These are phyloP conservation scores for Fusarium chuoi DNA, from an alignment of 2,329 filamentous ascomycete species.

Conservation along the genomic window DNA sequence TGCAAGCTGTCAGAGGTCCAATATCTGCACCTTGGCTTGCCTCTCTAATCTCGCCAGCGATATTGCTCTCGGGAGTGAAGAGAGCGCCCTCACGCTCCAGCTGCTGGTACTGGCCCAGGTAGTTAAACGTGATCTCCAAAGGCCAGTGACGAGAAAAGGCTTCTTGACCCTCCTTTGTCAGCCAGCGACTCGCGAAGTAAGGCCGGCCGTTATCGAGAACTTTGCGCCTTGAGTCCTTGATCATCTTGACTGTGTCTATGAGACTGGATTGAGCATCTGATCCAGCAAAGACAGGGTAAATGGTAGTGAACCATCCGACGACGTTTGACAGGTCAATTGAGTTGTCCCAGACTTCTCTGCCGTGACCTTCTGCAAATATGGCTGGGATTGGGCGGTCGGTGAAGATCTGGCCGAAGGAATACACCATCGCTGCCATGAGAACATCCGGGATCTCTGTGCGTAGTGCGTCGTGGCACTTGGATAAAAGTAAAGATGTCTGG, in stretches of 20 bases:
- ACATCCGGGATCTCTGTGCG: conserved; percentile 50
- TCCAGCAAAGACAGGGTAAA: conserved; percentile 45
- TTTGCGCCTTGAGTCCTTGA: conserved; percentile 33
- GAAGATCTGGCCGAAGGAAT: conserved; percentile 46
- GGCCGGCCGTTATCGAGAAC: conserved; percentile 23
- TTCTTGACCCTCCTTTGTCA: conserved; percentile 5
- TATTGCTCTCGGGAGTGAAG: conserved; percentile 30
- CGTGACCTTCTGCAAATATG: conserved; percentile 51
- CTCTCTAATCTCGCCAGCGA: conserved; percentile 28
- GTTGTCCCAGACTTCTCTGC: conserved; percentile 47
- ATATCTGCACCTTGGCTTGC: conserved; percentile 28
- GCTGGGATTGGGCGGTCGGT: conserved; percentile 42
- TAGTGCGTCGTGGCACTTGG: conserved; percentile 39
- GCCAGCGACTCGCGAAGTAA: conserved; percentile 36
- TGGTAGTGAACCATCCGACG: conserved; percentile 54
- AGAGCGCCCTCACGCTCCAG: conserved; percentile 43
- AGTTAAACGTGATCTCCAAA: conserved; percentile 44
- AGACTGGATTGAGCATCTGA: neutral
- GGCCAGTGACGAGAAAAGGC: conserved; percentile 35
- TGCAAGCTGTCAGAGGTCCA: conserved; percentile 35
- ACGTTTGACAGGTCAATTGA: conserved; percentile 47
- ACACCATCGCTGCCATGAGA: conserved; percentile 46
- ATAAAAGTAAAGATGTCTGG: conserved; percentile 33
- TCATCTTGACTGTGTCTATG: conserved; percentile 28
- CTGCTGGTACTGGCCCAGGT: conserved; percentile 45